These are phyloP conservation scores for Hypsizygus ulmarius DNA, from an alignment of 1,284 basidiomycete species.

Conservation along the genomic window DNA sequence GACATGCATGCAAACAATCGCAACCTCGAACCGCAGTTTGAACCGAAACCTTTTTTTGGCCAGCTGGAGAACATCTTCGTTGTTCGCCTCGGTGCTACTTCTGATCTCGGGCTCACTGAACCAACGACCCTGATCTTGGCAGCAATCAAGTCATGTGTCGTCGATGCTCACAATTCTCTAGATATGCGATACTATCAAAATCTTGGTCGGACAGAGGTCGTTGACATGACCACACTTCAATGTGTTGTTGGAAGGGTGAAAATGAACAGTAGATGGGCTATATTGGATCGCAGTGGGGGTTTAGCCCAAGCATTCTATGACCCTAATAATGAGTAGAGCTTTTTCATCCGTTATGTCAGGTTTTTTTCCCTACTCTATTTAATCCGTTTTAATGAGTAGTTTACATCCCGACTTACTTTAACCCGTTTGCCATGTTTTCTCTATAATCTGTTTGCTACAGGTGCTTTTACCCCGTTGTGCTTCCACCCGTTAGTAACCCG, in stretches of 20 bases:
- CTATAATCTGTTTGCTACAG: too few relatives aligned
- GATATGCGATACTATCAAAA: conserved; percentile 8
- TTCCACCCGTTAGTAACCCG: too few relatives aligned
- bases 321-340: background rate
- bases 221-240: conserved; percentile 4
- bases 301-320: conserved; percentile 5
- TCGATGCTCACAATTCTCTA: conserved; percentile 2
- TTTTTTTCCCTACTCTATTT: too few relatives aligned
- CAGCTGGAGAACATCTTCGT: conserved; percentile 8
- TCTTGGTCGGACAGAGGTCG: background rate
- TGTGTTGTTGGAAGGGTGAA: conserved; percentile 3
- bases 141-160: background rate
- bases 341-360: too few relatives aligned
- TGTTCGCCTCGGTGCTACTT: background rate
- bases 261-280: conserved; percentile 1
- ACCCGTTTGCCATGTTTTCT: too few relatives aligned
- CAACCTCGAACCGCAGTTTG: background rate
- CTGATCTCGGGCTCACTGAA: background rate
- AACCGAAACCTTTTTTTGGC: conserved; percentile 1
- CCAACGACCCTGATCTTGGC: conserved; percentile 7
- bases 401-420: too few relatives aligned
- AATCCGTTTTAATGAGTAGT: too few relatives aligned
- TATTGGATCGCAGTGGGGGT: conserved; percentile 5
- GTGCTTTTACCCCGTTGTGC: too few relatives aligned
- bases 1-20: background rate